Conservation (phyloP, 1,284 basidiomycete species). For the Moesziomyces aphidis region DNA sequence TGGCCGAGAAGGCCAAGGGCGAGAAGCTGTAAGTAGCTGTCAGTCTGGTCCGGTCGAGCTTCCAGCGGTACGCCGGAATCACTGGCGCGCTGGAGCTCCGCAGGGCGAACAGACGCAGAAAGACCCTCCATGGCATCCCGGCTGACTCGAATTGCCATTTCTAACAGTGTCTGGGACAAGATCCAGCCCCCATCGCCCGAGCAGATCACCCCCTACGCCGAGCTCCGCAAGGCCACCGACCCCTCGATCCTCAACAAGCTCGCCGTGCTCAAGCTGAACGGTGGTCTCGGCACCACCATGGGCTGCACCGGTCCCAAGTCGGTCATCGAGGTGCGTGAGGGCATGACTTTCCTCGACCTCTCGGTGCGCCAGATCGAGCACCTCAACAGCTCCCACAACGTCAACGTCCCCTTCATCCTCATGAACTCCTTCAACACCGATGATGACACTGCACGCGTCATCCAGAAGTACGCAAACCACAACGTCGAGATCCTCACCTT, state of each 20-base stretch:
- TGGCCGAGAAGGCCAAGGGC: slow-evolving; percentile 92
- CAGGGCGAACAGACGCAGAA: too few relatives aligned
- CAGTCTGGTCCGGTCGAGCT: not conserved
- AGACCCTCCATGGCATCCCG: too few relatives aligned
- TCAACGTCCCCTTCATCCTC: slow-evolving; percentile 94
- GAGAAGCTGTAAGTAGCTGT: slow-evolving; percentile 82
- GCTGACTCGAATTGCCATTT: not conserved
- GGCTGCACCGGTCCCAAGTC: slow-evolving; percentile 78
- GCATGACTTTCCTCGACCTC: slow-evolving; percentile 99
- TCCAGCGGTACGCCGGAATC: not conserved
- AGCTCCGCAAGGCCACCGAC: slow-evolving; percentile 71
- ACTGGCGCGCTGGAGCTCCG: not conserved
- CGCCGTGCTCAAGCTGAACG: slow-evolving; percentile 99
- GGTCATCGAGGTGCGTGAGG: slow-evolving; percentile 74
- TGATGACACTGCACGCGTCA: slow-evolving; percentile 74
- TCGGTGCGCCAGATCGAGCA: slow-evolving; percentile 96
- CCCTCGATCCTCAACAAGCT: slow-evolving; percentile 71
- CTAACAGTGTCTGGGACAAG: slow-evolving; percentile 89
- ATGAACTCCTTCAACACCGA: slow-evolving; percentile 99
- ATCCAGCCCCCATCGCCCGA: slow-evolving; percentile 94
- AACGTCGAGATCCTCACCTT: slow-evolving; percentile 73
- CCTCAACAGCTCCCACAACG: slow-evolving; percentile 74
- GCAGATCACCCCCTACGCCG: slow-evolving; percentile 89
- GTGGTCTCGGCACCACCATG: slow-evolving; percentile 98
- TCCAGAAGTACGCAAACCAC: slow-evolving; percentile 97